phyloP scores from a whole-genome alignment of 371 early-diverging fungal genomes.

The Actinomucor elegans region DNA sequence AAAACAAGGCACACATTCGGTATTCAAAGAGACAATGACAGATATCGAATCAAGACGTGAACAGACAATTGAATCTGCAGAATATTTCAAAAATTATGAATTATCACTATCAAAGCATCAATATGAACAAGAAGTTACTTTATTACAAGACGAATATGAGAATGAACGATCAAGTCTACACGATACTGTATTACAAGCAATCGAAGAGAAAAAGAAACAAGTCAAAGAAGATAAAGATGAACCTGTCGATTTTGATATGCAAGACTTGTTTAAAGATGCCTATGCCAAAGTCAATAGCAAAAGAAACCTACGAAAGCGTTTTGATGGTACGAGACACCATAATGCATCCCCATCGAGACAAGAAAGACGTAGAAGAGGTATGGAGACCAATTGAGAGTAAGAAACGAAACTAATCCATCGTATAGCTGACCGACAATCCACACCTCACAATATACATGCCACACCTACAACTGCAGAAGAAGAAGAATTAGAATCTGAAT shows the following conservation, averaged over 20 bases:
- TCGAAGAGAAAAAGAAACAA: constrained; percentile 21
- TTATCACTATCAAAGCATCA: constrained; percentile 18
- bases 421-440: constrained; percentile 14
- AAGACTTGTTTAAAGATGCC: constrained; percentile 22
- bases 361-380: constrained; percentile 24
- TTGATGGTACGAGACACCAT: constrained; percentile 1
- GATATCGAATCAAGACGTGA: constrained; percentile 28
- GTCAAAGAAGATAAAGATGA: constrained; percentile 20
- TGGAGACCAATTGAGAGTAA: not conserved
- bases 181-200: constrained; percentile 18
- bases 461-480: constrained; percentile 16
- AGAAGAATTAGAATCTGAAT: constrained; percentile 27
- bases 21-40: constrained; percentile 23
- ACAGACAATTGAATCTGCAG: constrained; percentile 26
- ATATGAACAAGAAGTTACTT: constrained; percentile 18
- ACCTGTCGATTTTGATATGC: constrained; percentile 1
- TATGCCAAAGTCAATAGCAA: constrained; percentile 10
- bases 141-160: constrained; percentile 26
- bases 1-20: constrained; percentile 30
- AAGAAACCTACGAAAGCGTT: constrained; percentile 15
- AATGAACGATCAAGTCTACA: constrained; percentile 23
- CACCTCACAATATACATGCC: constrained; percentile 25
- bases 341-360: constrained; percentile 23
- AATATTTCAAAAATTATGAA: constrained; percentile 24
- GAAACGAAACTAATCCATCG: not conserved